Base-by-base conservation (phyloP, 2,329 filamentous ascomycete species). In the Escovopsis sp. region DNA sequence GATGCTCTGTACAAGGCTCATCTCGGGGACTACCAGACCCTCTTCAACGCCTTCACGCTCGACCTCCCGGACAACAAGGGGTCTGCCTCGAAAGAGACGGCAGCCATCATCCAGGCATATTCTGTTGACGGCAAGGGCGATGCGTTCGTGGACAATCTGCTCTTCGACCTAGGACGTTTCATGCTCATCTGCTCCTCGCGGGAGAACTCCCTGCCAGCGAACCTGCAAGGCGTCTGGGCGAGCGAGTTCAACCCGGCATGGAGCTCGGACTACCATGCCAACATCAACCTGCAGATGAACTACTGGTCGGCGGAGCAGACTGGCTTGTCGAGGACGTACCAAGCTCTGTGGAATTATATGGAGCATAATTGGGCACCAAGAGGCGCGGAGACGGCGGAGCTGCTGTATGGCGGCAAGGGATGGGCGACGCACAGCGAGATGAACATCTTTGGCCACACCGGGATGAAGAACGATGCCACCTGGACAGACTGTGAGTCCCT, bases 211-310 rank as follows among this genome's bases (percentile, higher is more conserved):
- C 55, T 76, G 0, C 70, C 70, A 0, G 57, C 70, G 0, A 75
- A 73, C 38, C 56, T 76, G 0, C 67, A 71, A 45, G 70, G 71
- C 0, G 57, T 59, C 19, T 75, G 70, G 71, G 62, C 60, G 5
- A 58, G 66, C 31, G 48, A 56, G 1, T 45, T 65, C 28, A 49
- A 41, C 36, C 41, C 51, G 19, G 40, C 45, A 19, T 43, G 71
- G 70, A 59, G 61, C 13, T 62, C 56, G 3, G 68, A 75, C 42
- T 75, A 72, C 38, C 68, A 72, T 35, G 56, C 62, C 27, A 69
- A 75, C 41, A 73, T 76, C 46, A 75, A 75, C 39, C 37, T 74
- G 1, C 66, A 76, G 42, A 75, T 74, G 71, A 74, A 73, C 40
- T 63, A 73, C 43, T 76, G 70, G 70, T 56, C 53, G 2, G 61